Base-by-base conservation (phyloP, 768 basidiomycete genomes). In the Hypsizygus marmoreus region DNA sequence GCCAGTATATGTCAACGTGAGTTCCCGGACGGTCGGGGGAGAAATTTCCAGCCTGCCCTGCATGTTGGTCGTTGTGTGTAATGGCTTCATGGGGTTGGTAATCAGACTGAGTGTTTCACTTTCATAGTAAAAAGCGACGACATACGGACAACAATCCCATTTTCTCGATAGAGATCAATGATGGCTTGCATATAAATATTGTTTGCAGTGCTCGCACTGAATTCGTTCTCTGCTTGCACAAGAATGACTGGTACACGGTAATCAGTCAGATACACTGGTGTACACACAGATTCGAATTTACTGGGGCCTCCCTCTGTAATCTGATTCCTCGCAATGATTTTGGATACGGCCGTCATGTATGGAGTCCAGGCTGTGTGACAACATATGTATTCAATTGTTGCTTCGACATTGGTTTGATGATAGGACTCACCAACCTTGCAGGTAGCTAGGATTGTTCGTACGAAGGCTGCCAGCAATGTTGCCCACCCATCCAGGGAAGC, bases 221-320 rank as follows among this genome's bases (percentile, higher is more conserved):
- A 81, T 56, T 82, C 80, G 48, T 82, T 82, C 51, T 81, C 80
- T 5, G 77, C 75, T 64, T 81, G 72, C 8, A 72, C 68, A 28
- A 76, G 67, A 29, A 73, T 75, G 48, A 79, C 76, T 76, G 49
- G 19, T 16, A 10, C 16, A 28, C 11, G 32, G 32, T 4, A 7
- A 12, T 40, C 7, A 13, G 20, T 42, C 16, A 28, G 17, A 9
- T 41, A 12, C 2, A 22, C 20, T 29, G 17, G 33, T 26, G 17
- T 14, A 41, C 20, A 22, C 37, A 11, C 8, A 26, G 43, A 31
- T 45, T 48, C 35, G 45, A 51, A 58, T 65, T 43, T 67, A 69
- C 81, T 75, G 16, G 82, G 80, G 4, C 82, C 82, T 8, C 79
- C 82, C 16, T 78, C 74, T 10, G 77, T 74, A 49, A 84, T 75